phyloP scores from a whole-genome alignment of 176 grass and related monocot species.

The Eragrostis nindensis region DNA sequence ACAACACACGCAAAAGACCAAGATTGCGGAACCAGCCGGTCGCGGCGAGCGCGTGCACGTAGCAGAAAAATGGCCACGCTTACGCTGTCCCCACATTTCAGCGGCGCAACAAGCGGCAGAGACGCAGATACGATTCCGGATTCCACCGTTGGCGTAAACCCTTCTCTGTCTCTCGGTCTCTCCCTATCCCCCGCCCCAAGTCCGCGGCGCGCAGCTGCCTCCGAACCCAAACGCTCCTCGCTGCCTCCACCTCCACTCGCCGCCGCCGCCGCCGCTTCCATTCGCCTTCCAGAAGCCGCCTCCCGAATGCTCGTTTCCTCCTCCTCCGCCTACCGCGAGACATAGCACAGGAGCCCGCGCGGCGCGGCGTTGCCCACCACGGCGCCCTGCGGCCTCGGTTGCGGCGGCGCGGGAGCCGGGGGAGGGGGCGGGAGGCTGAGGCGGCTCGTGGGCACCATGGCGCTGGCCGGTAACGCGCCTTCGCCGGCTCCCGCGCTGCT shows the following conservation, averaged over 20 bases:
- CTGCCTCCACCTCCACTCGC: neutral
- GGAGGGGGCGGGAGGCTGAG: constrained; percentile 49
- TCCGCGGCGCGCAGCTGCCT: neutral
- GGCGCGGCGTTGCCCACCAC: constrained; percentile 39
- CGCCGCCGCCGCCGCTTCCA: constrained; percentile 22
- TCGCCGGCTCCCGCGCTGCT: constrained; percentile 42
- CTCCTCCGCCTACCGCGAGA: constrained; percentile 5
- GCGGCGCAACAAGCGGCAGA: neutral
- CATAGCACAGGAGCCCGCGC: constrained; percentile 21
- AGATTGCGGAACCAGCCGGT: neutral
- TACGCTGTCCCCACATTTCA: neutral
- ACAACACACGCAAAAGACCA: constrained; percentile 8
- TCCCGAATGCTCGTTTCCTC: constrained; percentile 16
- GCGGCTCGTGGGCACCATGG: constrained; percentile 52
- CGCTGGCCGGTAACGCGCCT: constrained; percentile 46
- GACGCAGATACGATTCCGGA: constrained; percentile 42
- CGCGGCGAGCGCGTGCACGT: constrained; percentile 18
- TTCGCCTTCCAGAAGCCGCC: constrained; percentile 17
- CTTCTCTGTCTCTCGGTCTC: neutral
- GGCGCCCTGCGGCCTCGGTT: constrained; percentile 59
- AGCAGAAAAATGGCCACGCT: neutral
- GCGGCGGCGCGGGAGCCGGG: constrained; percentile 39
- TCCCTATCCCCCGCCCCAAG: constrained; percentile 23
- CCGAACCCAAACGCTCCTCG: neutral
- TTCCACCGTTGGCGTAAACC: constrained; percentile 52